Evolutionary conservation across 129 eudicot genomes (phyloP).

Genomic region (Pulicaria dysenterica): DNA sequence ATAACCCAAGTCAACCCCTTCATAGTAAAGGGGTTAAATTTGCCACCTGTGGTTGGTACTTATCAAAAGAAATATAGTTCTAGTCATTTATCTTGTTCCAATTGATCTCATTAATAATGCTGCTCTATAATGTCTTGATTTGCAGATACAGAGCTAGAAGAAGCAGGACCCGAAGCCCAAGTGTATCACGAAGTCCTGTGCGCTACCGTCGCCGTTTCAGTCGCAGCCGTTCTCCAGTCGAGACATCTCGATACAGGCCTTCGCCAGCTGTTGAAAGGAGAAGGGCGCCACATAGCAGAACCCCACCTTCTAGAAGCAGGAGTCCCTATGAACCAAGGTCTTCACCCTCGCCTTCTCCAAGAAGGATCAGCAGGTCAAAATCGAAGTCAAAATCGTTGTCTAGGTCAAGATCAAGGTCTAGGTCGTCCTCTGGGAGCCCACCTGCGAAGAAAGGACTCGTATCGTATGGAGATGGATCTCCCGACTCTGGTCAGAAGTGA

Average conservation of each 20-base stretch:
- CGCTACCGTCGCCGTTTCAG: conserved; percentile 91
- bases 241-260: conserved; percentile 61
- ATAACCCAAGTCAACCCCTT: too few species aligned
- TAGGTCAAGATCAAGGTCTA: conserved; percentile 43
- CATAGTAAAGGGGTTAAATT: too few species aligned
- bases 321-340: conserved; percentile 61
- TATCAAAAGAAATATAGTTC: neutral
- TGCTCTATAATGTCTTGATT: neutral
- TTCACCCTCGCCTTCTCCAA: conserved; percentile 60
- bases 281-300: conserved; percentile 42
- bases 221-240: conserved; percentile 77
- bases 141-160: conserved; percentile 88
- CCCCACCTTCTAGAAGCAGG: conserved; percentile 53
- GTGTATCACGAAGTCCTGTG: conserved; percentile 79
- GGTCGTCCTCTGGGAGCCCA: conserved; percentile 76
- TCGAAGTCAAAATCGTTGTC: conserved; percentile 34
- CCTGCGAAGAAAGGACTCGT: conserved; percentile 74
- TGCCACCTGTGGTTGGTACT: too few species aligned
- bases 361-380: conserved; percentile 42
- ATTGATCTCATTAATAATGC: neutral
- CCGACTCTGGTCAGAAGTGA: conserved; percentile 69
- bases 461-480: conserved; percentile 95
- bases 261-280: conserved; percentile 77
- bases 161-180: conserved; percentile 81
- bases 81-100: too few species aligned